A percentile compares a stretch with the other conserved stretches of the same genome.
Conservation (phyloP, 768 basidiomycete species). For the Tubosaeta sp. region DNA sequence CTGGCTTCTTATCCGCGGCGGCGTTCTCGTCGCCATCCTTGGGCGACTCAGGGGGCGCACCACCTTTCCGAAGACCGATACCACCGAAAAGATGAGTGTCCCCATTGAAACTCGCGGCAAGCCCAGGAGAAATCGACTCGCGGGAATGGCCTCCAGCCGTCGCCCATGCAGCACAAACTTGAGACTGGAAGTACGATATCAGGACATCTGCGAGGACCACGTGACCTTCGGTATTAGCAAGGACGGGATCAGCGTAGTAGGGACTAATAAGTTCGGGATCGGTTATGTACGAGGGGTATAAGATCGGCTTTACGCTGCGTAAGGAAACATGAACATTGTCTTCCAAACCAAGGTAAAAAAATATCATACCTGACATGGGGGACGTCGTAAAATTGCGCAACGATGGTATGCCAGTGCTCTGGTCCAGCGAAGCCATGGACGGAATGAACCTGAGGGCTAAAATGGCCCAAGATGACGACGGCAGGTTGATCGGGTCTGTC, state of each 20-base stretch:
- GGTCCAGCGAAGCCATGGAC: conserved; percentile 83
- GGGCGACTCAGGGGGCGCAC: conserved; percentile 45
- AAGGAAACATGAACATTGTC: neutral
- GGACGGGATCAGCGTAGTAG: conserved; percentile 80
- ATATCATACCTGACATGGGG: conserved; percentile 70
- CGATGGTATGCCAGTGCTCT: conserved; percentile 83
- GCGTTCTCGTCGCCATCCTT: conserved; percentile 30
- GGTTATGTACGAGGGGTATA: conserved; percentile 79
- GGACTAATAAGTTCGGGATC: conserved; percentile 60
- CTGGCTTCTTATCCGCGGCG: conserved; percentile 27
- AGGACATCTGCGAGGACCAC: conserved; percentile 88
- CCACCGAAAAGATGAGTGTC: conserved; percentile 76
- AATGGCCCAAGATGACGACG: conserved; percentile 92
- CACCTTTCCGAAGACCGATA: conserved; percentile 78
- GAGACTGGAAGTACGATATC: conserved; percentile 83
- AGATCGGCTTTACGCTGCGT: conserved; percentile 66
- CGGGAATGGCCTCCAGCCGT: conserved; percentile 63
- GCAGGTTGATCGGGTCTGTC: conserved; percentile 89
- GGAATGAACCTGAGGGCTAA: conserved; percentile 79
- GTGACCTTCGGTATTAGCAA: conserved; percentile 79
- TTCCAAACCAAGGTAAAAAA: neutral
- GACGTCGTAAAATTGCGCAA: conserved; percentile 96
- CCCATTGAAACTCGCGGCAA: conserved; percentile 34
- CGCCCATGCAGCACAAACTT: conserved; percentile 84
- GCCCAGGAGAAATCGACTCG: conserved; percentile 49